These are phyloP conservation scores for Asterochloris sp. DNA, from an alignment of 139 green algal genomes.

Conservation along the genomic window DNA sequence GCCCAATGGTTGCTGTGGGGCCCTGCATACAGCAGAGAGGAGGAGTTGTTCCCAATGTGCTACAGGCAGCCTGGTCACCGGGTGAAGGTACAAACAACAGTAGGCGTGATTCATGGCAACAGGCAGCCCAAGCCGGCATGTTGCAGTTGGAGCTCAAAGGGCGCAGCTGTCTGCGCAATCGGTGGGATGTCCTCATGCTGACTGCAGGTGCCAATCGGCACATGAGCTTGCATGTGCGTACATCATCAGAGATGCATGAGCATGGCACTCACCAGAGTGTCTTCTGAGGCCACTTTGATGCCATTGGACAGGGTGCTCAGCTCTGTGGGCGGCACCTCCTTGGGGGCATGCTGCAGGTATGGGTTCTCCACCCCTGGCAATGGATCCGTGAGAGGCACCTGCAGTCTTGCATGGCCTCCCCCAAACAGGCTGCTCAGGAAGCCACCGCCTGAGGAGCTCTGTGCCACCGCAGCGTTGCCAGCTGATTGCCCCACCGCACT, in stretches of 20 bases:
- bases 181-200: no score
- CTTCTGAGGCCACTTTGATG: conserved; percentile 81
- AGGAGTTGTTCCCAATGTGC: neutral
- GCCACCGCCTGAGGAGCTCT: conserved; percentile 3
- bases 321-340: conserved; percentile 59
- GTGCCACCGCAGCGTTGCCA: neutral
- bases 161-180: no score
- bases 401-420: conserved; percentile 21
- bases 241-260: no score
- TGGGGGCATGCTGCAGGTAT: conserved; percentile 17
- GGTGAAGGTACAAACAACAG: neutral
- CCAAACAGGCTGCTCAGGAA: conserved; percentile 40
- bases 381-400: conserved; percentile 67
- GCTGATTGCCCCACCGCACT: neutral
- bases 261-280: conserved; percentile 58
- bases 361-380: conserved; percentile 56
- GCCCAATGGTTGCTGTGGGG: conserved; percentile 79
- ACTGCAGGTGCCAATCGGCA: no score
- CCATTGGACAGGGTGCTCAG: conserved; percentile 85
- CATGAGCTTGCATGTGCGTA: no score
- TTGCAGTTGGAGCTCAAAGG: no score
- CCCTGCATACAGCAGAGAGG: conserved; percentile 51
- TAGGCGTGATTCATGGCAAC: no score
- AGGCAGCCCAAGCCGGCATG: no score
- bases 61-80: no score